Evolutionary conservation across 768 basidiomycete genomes (phyloP).

Genomic region (Termitomyces sp.): DNA sequence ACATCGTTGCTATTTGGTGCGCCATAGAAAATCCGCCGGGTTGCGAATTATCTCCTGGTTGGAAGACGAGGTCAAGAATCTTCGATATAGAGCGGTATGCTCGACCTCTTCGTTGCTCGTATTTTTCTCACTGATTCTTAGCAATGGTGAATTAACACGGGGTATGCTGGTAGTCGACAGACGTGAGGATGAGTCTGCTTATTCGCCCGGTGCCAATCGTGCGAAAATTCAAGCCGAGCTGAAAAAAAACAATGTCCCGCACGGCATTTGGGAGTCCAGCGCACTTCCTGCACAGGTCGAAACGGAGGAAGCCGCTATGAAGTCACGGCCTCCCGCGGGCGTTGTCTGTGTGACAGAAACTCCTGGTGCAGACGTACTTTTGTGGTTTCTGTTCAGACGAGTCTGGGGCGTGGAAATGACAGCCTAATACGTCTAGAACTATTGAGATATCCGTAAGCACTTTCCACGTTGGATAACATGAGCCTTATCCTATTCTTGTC

Average conservation of each 20-base stretch:
- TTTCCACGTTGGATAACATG: neutral
- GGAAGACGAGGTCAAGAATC: constrained; percentile 47
- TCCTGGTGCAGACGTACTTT: constrained; percentile 54
- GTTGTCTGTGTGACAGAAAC: constrained; percentile 52
- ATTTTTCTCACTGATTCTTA: neutral
- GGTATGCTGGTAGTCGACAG: constrained; percentile 88
- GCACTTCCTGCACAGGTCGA: constrained; percentile 54
- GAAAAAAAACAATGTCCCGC: constrained; percentile 28
- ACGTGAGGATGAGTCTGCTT: constrained; percentile 59
- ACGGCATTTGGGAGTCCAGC: constrained; percentile 42
- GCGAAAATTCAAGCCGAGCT: constrained; percentile 55
- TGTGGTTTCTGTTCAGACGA: constrained; percentile 45
- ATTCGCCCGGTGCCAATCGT: constrained; percentile 63
- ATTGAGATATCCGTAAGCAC: neutral
- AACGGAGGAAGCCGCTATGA: constrained; percentile 32
- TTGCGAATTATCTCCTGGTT: constrained; percentile 41
- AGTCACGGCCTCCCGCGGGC: constrained; percentile 21
- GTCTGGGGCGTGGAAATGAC: constrained; percentile 45
- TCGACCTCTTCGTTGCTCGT: neutral
- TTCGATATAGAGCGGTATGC: constrained; percentile 71
- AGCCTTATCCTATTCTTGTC: neutral
- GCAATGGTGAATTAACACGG: constrained; percentile 74
- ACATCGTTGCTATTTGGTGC: constrained; percentile 88
- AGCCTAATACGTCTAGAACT: neutral
- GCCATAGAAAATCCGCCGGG: constrained; percentile 66